A percentile compares a stretch with the other conserved stretches of the same genome.
Evolutionary conservation across 305 asterid species (phyloP).

Genomic region (Fraxinus velutina): DNA sequence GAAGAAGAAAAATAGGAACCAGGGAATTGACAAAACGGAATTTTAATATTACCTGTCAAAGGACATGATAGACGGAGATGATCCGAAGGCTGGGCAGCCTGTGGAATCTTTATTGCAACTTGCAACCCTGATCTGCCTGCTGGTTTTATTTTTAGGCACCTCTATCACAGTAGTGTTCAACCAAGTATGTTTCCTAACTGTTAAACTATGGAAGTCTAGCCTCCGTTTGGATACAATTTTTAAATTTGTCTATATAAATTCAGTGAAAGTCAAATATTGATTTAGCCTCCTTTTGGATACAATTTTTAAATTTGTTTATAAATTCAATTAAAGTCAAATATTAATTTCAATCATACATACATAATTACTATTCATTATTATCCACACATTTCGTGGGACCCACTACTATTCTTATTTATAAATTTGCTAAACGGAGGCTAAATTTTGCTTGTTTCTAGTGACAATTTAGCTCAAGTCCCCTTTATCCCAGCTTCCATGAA

Average conservation of each 20-base stretch:
- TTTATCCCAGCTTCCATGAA: slow-evolving; percentile 2
- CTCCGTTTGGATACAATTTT: background rate
- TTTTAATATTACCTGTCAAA: slow-evolving; percentile 1
- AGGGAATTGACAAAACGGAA: background rate
- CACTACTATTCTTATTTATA: background rate
- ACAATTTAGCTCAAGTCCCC: background rate
- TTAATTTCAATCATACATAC: background rate
- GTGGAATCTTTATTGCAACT: slow-evolving; percentile 10
- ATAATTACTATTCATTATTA: background rate
- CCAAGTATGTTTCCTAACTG: background rate
- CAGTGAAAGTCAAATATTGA: too few relatives aligned
- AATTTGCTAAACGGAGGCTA: background rate
- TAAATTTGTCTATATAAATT: too few relatives aligned
- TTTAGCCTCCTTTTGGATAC: background rate
- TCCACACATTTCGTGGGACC: background rate
- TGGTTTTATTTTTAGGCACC: slow-evolving; percentile 9
- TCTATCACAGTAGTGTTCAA: background rate
- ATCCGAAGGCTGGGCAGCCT: background rate
- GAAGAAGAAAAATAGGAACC: background rate
- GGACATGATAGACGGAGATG: slow-evolving; percentile 15
- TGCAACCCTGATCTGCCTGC: background rate
- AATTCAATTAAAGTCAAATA: background rate
- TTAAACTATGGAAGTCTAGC: background rate
- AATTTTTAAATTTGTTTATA: too few relatives aligned
- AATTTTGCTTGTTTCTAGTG: background rate